These are phyloP conservation scores for Fusarium sp. DNA, from an alignment of 2,329 filamentous ascomycete species.

Conservation along the genomic window DNA sequence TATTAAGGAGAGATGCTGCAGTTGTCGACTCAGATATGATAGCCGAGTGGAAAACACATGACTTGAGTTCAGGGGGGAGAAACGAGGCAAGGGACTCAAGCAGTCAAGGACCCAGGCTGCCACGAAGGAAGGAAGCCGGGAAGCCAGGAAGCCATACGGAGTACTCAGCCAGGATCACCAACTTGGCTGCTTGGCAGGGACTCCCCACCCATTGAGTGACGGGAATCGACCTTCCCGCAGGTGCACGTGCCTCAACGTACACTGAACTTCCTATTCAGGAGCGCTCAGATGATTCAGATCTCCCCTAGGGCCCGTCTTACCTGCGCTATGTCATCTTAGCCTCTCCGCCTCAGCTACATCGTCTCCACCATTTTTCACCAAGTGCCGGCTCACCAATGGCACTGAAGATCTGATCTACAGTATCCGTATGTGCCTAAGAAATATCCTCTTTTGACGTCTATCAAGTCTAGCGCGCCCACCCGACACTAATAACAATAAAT, in stretches of 20 bases:
- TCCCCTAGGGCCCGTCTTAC: conserved; percentile 15
- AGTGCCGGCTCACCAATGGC: conserved; percentile 32
- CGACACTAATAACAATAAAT: background rate
- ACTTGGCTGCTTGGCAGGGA: conserved; percentile 35
- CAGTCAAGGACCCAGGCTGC: background rate
- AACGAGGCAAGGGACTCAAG: background rate
- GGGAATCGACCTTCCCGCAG: conserved; percentile 43
- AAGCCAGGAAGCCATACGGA: no score
- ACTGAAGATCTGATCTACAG: conserved; percentile 7
- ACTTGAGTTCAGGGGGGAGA: conserved; percentile 1
- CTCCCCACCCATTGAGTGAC: conserved; percentile 22
- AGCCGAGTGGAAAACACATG: conserved; percentile 2
- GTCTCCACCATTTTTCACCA: conserved; percentile 15
- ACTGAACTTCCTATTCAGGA: conserved; percentile 35
- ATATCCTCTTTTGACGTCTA: conserved; percentile 1
- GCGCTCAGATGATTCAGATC: conserved; percentile 23
- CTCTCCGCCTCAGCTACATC: conserved; percentile 28
- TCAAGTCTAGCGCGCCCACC: background rate
- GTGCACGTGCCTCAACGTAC: conserved; percentile 42
- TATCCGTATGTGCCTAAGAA: background rate
- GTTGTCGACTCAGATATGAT: conserved; percentile 4
- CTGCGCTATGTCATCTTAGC: conserved; percentile 33
- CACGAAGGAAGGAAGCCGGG: background rate
- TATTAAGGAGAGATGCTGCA: background rate
- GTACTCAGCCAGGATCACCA: conserved; percentile 30